These are phyloP conservation scores for Colletotrichum horii DNA, from an alignment of 2,329 filamentous ascomycete genomes.

Conservation along the genomic window DNA sequence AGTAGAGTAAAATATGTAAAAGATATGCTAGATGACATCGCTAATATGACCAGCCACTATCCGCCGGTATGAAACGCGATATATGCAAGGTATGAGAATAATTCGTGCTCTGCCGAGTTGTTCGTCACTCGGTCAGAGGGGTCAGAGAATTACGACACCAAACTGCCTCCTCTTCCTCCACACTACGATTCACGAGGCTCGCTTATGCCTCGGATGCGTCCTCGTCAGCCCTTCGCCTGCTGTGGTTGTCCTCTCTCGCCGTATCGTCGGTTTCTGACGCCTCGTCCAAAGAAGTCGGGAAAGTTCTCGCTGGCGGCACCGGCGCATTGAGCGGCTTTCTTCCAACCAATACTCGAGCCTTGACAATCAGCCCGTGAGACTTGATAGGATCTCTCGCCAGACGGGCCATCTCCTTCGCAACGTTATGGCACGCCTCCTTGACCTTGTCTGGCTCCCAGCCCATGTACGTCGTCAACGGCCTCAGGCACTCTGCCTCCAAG, in stretches of 20 bases:
- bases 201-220: not conserved
- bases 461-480: conserved; percentile 57
- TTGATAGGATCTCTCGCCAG: conserved; percentile 52
- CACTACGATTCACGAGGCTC: not conserved
- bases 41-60: not conserved
- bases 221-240: not conserved
- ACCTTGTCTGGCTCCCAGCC: conserved; percentile 57
- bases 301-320: not conserved
- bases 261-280: conserved; percentile 20
- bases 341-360: conserved; percentile 52
- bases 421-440: conserved; percentile 49
- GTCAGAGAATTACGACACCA: not conserved
- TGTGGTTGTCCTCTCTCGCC: conserved; percentile 12
- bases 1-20: not conserved
- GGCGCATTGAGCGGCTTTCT: conserved; percentile 47
- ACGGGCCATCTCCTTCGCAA: conserved; percentile 52
- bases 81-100: conserved; percentile 13
- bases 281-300: conserved; percentile 1
- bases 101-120: conserved; percentile 10
- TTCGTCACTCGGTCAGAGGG: conserved; percentile 4
- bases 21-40: not conserved
- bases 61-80: not conserved
- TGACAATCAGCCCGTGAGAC: conserved; percentile 48
- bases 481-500: conserved; percentile 53
- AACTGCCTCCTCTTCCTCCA: not conserved